Evolutionary conservation across 495 filamentous ascomycete genomes (phyloP).

Genomic region (Penicillium paradoxum): DNA sequence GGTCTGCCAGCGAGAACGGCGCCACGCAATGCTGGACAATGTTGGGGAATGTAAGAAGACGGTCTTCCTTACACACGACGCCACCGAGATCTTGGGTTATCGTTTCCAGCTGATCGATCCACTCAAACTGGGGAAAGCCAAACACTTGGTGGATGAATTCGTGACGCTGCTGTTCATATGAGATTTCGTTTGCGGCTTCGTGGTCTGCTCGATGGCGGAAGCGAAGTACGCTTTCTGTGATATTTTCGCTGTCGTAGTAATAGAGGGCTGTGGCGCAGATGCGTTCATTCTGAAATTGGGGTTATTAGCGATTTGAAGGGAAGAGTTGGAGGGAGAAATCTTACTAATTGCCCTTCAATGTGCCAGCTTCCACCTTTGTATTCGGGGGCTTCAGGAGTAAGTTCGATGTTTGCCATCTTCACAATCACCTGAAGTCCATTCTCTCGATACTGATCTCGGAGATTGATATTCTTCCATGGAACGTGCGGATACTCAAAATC

Average conservation of each 20-base stretch:
- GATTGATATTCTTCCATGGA: conserved; percentile 11
- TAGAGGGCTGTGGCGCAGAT: conserved; percentile 58
- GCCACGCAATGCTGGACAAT: conserved; percentile 49
- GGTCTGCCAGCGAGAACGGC: conserved; percentile 47
- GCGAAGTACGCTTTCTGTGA: conserved; percentile 48
- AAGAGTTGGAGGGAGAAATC: background rate
- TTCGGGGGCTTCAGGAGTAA: conserved; percentile 52
- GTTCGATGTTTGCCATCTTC: conserved; percentile 58
- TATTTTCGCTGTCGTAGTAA: conserved; percentile 60
- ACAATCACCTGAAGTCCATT: conserved; percentile 57
- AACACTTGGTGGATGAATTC: conserved; percentile 31
- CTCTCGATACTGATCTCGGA: conserved; percentile 23
- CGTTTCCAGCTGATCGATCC: no score
- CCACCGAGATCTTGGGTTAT: conserved; percentile 35
- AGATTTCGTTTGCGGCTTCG: conserved; percentile 4
- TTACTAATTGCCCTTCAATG: conserved; percentile 50
- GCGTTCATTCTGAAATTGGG: conserved; percentile 41
- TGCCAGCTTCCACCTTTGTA: conserved; percentile 51
- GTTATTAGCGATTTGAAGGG: background rate
- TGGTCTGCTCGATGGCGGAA: conserved; percentile 42
- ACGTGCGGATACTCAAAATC: background rate
- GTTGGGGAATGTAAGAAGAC: conserved; percentile 34
- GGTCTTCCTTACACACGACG: conserved; percentile 26
- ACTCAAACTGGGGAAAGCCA: no score
- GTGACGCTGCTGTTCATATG: conserved; percentile 28